Percentiles rank a stretch among this genome's conserved stretches.
Evolutionary conservation across 2,329 filamentous ascomycete species (phyloP).

Genomic region (Trichoderma cornu-damae): DNA sequence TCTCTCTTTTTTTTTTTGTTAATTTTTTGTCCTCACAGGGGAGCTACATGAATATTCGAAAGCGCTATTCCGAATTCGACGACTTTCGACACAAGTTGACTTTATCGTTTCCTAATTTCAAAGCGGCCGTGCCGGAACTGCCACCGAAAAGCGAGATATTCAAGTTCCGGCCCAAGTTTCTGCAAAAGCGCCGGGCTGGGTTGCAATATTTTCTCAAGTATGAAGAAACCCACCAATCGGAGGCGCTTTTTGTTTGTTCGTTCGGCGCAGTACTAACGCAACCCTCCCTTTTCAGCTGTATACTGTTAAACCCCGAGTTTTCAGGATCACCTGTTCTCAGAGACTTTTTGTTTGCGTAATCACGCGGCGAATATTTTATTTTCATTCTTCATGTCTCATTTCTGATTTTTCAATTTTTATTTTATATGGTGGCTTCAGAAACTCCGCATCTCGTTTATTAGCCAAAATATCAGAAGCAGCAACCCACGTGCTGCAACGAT

Average conservation of each 20-base stretch:
- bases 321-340: conserved; percentile 85
- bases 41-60: conserved; percentile 57
- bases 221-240: conserved; percentile 34
- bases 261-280: not conserved
- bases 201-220: conserved; percentile 93
- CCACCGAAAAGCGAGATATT: conserved; percentile 89
- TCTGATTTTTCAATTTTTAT: not conserved
- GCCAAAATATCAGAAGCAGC: not conserved
- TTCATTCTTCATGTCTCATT: not conserved
- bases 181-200: conserved; percentile 76
- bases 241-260: not conserved
- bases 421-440: not conserved
- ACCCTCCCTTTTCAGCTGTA: conserved; percentile 55
- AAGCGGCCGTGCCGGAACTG: conserved; percentile 78
- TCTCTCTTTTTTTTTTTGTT: no score
- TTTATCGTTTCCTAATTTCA: conserved; percentile 76
- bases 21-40: conserved; percentile 38
- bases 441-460: not conserved
- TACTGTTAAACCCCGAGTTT: conserved; percentile 89
- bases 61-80: conserved; percentile 91
- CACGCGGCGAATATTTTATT: not conserved
- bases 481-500: conserved; percentile 1
- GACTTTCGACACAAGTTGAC: conserved; percentile 69
- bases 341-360: conserved; percentile 73
- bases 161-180: conserved; percentile 76